Percentiles rank a stretch among this genome's conserved stretches.
Evolutionary conservation across 805 yeast genomes (phyloP).

Genomic region (Hanseniaspora vineae): DNA sequence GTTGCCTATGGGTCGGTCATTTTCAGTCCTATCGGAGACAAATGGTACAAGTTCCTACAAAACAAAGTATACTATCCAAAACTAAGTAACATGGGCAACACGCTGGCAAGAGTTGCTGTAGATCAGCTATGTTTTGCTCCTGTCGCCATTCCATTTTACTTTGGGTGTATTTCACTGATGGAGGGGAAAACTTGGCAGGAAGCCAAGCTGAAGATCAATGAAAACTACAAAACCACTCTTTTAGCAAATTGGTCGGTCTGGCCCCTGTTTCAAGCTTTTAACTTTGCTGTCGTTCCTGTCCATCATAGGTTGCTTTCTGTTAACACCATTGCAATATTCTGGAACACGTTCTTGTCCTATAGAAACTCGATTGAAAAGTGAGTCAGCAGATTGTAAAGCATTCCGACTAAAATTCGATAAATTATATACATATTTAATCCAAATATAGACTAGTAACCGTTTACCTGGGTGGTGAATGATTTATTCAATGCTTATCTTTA

Average conservation of each 20-base stretch:
- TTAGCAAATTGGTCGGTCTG: slow-evolving; percentile 73
- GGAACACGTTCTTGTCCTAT: slow-evolving; percentile 72
- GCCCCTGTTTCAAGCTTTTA: slow-evolving; percentile 77
- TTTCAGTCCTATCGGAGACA: slow-evolving; percentile 64
- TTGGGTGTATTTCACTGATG: slow-evolving; percentile 49
- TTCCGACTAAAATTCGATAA: too few relatives aligned
- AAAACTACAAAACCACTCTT: slow-evolving; percentile 55
- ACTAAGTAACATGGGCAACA: slow-evolving; percentile 20
- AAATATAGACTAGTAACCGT: too few relatives aligned
- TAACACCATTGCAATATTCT: slow-evolving; percentile 58
- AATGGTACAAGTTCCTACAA: slow-evolving; percentile 49
- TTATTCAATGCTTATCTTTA: too few relatives aligned
- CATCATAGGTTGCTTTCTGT: slow-evolving; percentile 56
- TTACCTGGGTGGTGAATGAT: too few relatives aligned
- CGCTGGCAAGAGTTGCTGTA: slow-evolving; percentile 38
- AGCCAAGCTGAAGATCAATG: slow-evolving; percentile 30
- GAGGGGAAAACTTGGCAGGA: slow-evolving; percentile 36
- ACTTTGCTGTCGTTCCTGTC: slow-evolving; percentile 66
- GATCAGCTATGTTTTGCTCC: slow-evolving; percentile 80
- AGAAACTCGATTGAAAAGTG: slow-evolving; percentile 30
- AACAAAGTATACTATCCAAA: slow-evolving; percentile 29
- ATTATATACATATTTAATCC: too few relatives aligned
- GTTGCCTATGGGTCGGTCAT: slow-evolving; percentile 56
- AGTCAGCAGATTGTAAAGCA: background rate
- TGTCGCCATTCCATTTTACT: slow-evolving; percentile 60